phyloP scores from a whole-genome alignment of 2,329 filamentous ascomycete species.

The Chrysoporthe puriensis region DNA sequence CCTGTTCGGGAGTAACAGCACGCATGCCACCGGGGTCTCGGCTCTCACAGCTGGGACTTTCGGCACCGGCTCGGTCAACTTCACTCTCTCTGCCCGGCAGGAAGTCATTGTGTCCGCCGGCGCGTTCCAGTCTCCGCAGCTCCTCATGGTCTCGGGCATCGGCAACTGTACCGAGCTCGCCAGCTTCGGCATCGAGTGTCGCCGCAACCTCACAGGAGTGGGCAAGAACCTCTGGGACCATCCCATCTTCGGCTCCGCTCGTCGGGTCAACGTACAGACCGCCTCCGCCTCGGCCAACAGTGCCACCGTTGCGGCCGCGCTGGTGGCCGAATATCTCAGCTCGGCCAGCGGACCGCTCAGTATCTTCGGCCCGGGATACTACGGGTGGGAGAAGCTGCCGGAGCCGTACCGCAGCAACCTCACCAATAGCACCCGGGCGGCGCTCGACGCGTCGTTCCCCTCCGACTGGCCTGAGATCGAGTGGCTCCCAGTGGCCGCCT shows the following conservation, averaged over 20 bases:
- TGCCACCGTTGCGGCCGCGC: neutral
- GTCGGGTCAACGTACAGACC: slow-evolving; percentile 15
- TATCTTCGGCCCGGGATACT: slow-evolving; percentile 23
- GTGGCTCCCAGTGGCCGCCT: slow-evolving; percentile 18
- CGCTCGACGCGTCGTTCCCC: slow-evolving; percentile 19
- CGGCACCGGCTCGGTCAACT: slow-evolving; percentile 18
- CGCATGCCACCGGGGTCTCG: slow-evolving; percentile 13
- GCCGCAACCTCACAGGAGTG: slow-evolving; percentile 35
- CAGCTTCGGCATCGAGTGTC: slow-evolving; percentile 35
- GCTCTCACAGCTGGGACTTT: slow-evolving; percentile 20
- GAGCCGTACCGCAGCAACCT: slow-evolving; percentile 16
- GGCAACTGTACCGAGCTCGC: slow-evolving; percentile 38
- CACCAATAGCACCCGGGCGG: slow-evolving; percentile 9
- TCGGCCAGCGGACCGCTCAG: slow-evolving; percentile 13
- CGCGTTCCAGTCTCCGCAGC: slow-evolving; percentile 46
- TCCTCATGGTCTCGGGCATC: slow-evolving; percentile 39
- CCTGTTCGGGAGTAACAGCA: slow-evolving; percentile 5
- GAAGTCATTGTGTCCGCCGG: slow-evolving; percentile 50
- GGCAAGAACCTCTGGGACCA: slow-evolving; percentile 24
- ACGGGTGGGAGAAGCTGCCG: slow-evolving; percentile 23
- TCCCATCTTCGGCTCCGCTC: slow-evolving; percentile 16
- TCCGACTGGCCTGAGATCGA: slow-evolving; percentile 24
- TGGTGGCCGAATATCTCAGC: slow-evolving; percentile 11
- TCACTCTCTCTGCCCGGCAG: slow-evolving; percentile 21
- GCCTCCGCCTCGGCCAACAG: slow-evolving; percentile 16